phyloP scores from a whole-genome alignment of 2,329 filamentous ascomycete species.

The Colletotrichum sp. region DNA sequence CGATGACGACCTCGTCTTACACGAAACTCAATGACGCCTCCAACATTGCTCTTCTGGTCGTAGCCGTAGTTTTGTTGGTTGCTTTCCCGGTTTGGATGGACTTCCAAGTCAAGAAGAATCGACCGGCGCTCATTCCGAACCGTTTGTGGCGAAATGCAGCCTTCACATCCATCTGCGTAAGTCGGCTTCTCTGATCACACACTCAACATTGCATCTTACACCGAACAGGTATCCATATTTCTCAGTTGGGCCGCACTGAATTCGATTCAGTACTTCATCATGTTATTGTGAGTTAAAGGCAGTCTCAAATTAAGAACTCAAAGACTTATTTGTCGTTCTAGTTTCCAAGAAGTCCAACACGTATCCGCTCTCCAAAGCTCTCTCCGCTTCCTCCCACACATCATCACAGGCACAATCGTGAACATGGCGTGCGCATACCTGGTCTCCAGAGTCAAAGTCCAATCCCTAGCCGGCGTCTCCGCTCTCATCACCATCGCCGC shows the following conservation, averaged over 20 bases:
- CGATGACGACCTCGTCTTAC: constrained; percentile 43
- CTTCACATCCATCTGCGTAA: constrained; percentile 58
- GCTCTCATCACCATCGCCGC: constrained; percentile 49
- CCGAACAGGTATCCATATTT: constrained; percentile 42
- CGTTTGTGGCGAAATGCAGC: constrained; percentile 60
- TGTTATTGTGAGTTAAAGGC: constrained; percentile 44
- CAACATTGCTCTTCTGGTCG: constrained; percentile 49
- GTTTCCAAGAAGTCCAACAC: constrained; percentile 54
- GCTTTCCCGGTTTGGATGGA: constrained; percentile 61
- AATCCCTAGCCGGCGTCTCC: constrained; percentile 41
- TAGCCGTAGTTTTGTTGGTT: constrained; percentile 48
- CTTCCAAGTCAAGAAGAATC: constrained; percentile 48
- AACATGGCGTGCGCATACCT: constrained; percentile 49
- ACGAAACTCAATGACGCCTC: constrained; percentile 41
- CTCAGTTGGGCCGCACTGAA: constrained; percentile 52
- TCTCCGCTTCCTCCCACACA: constrained; percentile 51
- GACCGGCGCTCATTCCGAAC: constrained; percentile 65
- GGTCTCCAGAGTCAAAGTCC: constrained; percentile 40
- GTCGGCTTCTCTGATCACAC: not conserved
- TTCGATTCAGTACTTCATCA: constrained; percentile 51
- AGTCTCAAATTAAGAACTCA: not conserved
- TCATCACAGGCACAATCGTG: constrained; percentile 46
- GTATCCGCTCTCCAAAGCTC: constrained; percentile 51
- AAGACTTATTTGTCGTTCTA: constrained; percentile 21
- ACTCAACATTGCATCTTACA: not conserved